Evolutionary conservation across 2,329 filamentous ascomycete species (phyloP).

Genomic region (Lasiodiplodia gonubiensis): DNA sequence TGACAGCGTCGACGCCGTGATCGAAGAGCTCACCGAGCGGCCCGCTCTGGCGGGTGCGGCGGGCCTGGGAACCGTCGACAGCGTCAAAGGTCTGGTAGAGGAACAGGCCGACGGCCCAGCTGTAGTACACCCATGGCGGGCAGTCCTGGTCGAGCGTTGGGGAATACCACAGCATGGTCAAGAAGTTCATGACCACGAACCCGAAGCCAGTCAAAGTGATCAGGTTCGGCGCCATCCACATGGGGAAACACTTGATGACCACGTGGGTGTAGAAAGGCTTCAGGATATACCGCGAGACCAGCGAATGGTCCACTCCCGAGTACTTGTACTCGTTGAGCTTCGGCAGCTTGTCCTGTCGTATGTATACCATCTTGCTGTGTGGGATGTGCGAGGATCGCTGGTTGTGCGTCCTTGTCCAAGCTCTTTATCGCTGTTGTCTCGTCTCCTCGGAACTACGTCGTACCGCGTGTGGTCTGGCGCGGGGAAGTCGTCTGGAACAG

Average conservation of each 20-base stretch:
- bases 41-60: constrained; percentile 88
- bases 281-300: constrained; percentile 88
- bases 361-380: constrained; percentile 78
- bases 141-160: constrained; percentile 94
- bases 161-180: constrained; percentile 94
- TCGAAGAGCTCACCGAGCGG: constrained; percentile 96
- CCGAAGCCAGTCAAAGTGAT: constrained; percentile 91
- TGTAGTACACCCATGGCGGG: constrained; percentile 92
- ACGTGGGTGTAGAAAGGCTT: constrained; percentile 98
- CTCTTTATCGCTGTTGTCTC: constrained; percentile 11
- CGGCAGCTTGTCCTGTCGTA: constrained; percentile 86
- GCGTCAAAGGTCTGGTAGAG: constrained; percentile 98
- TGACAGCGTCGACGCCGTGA: constrained; percentile 93
- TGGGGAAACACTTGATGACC: constrained; percentile 92
- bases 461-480: not conserved
- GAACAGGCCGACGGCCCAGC: constrained; percentile 88
- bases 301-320: constrained; percentile 85
- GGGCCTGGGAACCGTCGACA: constrained; percentile 90
- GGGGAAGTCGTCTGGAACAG: not conserved
- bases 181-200: constrained; percentile 86
- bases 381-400: not conserved
- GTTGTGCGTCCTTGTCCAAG: not conserved
- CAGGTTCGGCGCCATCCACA: constrained; percentile 78
- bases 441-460: not conserved
- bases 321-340: constrained; percentile 96